Evolutionary conservation across 108 stramenopile genomes (phyloP).

Genomic region (Nitzschia sp.): DNA sequence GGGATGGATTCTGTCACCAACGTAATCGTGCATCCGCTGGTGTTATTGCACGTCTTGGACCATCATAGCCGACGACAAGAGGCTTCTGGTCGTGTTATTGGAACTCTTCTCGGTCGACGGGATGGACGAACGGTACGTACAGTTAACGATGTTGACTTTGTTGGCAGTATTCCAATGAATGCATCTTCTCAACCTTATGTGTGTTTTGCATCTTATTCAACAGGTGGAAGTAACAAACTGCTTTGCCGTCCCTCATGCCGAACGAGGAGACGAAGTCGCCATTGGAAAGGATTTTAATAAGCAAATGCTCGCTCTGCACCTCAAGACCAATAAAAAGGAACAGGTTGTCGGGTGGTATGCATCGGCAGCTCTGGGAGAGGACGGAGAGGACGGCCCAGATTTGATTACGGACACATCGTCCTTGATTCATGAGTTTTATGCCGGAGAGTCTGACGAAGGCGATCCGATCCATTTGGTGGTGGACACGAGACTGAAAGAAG

Average conservation of each 20-base stretch:
- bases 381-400: conserved; percentile 33
- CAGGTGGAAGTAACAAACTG: conserved; percentile 92
- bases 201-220: neutral
- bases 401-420: conserved; percentile 90
- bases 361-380: conserved; percentile 56
- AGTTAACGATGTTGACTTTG: neutral
- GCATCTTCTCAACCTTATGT: neutral
- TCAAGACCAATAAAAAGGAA: conserved; percentile 84
- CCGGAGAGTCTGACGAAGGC: conserved; percentile 86
- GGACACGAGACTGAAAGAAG: conserved; percentile 72
- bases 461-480: conserved; percentile 90
- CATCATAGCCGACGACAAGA: conserved; percentile 84
- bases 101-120: conserved; percentile 73
- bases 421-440: conserved; percentile 97
- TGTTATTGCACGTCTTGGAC: conserved; percentile 82
- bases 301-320: conserved; percentile 80
- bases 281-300: conserved; percentile 97
- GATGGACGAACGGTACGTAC: conserved; percentile 61
- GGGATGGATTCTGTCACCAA: conserved; percentile 42
- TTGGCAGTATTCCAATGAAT: neutral
- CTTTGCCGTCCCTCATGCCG: conserved; percentile 95
- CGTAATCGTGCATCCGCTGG: conserved; percentile 82
- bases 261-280: conserved; percentile 91
- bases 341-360: conserved; percentile 97
- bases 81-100: conserved; percentile 79